These are phyloP conservation scores for Boletus austroedulis DNA, from an alignment of 1,284 basidiomycete genomes.

Conservation along the genomic window DNA sequence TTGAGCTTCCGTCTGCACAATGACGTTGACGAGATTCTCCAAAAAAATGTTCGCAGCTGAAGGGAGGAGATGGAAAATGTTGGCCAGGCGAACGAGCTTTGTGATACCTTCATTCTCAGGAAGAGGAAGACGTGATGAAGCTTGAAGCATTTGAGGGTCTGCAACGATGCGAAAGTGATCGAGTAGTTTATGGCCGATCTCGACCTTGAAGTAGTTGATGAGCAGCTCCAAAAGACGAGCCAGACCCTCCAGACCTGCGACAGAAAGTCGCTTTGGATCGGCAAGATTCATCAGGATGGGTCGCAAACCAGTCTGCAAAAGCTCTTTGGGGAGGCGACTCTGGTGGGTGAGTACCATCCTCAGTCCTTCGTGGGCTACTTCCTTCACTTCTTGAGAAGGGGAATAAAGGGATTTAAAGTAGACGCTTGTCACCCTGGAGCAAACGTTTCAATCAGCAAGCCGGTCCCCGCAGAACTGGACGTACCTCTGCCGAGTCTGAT, in stretches of 20 bases:
- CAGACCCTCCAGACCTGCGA: conserved; percentile 93
- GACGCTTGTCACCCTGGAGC: conserved; percentile 80
- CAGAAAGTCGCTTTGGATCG: conserved; percentile 91
- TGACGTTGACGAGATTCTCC: conserved; percentile 78
- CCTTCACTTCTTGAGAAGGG: conserved; percentile 88
- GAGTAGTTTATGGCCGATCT: conserved; percentile 96
- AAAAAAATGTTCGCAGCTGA: conserved; percentile 93
- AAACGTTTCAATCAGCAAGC: conserved; percentile 12
- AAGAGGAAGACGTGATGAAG: conserved; percentile 75
- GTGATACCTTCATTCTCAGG: conserved; percentile 90
- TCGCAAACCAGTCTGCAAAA: conserved; percentile 91
- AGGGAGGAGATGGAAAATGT: conserved; percentile 95
- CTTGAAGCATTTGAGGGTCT: conserved; percentile 79
- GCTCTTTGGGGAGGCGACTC: conserved; percentile 91
- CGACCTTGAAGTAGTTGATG: conserved; percentile 99
- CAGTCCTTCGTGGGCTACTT: conserved; percentile 93
- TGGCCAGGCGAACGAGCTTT: conserved; percentile 90
- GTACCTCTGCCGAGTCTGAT: conserved; percentile 82
- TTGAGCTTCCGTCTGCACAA: conserved; percentile 92
- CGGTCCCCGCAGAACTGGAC: conserved; percentile 9
- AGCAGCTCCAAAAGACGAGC: conserved; percentile 93
- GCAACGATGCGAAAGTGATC: conserved; percentile 94
- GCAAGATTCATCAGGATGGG: conserved; percentile 98
- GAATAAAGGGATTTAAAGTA: conserved; percentile 99
- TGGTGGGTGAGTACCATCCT: conserved; percentile 88